Evolutionary conservation across 371 early-diverging fungal species (phyloP).

Genomic region (Mucor velutinosus): DNA sequence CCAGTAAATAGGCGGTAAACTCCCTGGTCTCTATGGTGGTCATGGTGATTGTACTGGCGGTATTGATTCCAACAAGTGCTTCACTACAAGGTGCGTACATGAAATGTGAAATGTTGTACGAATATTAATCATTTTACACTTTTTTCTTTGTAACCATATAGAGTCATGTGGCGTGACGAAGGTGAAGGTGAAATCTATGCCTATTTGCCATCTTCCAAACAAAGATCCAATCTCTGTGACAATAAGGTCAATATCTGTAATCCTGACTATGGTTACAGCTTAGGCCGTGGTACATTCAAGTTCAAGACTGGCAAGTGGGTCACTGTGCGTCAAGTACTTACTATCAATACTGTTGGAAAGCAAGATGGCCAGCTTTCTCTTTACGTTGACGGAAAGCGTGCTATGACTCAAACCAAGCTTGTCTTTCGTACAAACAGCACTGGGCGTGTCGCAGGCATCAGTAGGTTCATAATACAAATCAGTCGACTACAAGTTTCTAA

Average conservation of each 20-base stretch:
- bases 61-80: slow-evolving; percentile 55
- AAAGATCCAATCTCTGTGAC: slow-evolving; percentile 47
- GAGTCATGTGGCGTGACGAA: slow-evolving; percentile 63
- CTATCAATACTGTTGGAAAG: slow-evolving; percentile 58
- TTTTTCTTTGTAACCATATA: slow-evolving; percentile 2
- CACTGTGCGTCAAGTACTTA: slow-evolving; percentile 55
- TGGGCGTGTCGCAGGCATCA: slow-evolving; percentile 24
- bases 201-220: slow-evolving; percentile 54
- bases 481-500: not conserved
- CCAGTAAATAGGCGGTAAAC: slow-evolving; percentile 37
- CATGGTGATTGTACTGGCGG: slow-evolving; percentile 64
- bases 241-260: slow-evolving; percentile 56
- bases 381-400: slow-evolving; percentile 5
- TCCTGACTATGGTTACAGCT: slow-evolving; percentile 60
- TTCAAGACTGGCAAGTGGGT: slow-evolving; percentile 62
- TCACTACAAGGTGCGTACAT: slow-evolving; percentile 49
- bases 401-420: slow-evolving; percentile 2
- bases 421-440: slow-evolving; percentile 14
- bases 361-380: slow-evolving; percentile 50
- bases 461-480: slow-evolving; percentile 10
- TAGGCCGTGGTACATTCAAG: slow-evolving; percentile 60
- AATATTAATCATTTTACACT: slow-evolving; percentile 6
- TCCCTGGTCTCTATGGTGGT: slow-evolving; percentile 62
- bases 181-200: slow-evolving; percentile 69
- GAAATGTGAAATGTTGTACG: not conserved